Conservation (phyloP, 805 yeast species). For the Jamesozyma gamospora region DNA sequence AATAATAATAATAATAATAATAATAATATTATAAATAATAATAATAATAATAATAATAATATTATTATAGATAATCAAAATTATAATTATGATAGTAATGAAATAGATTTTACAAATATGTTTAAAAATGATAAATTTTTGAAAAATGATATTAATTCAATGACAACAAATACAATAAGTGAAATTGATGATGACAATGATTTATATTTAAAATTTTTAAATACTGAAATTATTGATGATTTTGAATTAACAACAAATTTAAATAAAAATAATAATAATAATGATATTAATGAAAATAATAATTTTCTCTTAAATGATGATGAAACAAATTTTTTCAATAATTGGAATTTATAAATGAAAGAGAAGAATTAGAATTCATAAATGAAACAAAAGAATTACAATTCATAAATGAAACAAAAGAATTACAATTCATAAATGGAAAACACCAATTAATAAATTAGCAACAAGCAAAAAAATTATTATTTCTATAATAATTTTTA, state of each 20-base stretch:
- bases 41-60: neutral
- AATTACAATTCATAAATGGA: no score
- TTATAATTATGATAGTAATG: conserved; percentile 8
- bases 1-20: neutral
- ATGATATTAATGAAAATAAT: neutral
- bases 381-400: no score
- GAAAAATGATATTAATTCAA: neutral
- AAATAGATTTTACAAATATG: conserved; percentile 28
- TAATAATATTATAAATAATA: neutral
- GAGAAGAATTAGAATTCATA: no score
- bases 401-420: no score
- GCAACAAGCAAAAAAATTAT: no score
- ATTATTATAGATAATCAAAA: neutral
- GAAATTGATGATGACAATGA: neutral
- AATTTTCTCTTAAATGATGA: neutral
- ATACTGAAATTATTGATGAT: neutral
- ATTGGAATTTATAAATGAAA: neutral
- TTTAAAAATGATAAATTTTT: conserved; percentile 13
- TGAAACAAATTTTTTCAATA: neutral
- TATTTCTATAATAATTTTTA: no score
- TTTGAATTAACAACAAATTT: neutral
- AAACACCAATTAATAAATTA: no score
- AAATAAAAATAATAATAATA: neutral
- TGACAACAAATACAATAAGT: neutral
- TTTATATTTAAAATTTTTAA: neutral